These are phyloP conservation scores for Blastobotrys persicus DNA, from an alignment of 1,139 yeast genomes.

Conservation along the genomic window DNA sequence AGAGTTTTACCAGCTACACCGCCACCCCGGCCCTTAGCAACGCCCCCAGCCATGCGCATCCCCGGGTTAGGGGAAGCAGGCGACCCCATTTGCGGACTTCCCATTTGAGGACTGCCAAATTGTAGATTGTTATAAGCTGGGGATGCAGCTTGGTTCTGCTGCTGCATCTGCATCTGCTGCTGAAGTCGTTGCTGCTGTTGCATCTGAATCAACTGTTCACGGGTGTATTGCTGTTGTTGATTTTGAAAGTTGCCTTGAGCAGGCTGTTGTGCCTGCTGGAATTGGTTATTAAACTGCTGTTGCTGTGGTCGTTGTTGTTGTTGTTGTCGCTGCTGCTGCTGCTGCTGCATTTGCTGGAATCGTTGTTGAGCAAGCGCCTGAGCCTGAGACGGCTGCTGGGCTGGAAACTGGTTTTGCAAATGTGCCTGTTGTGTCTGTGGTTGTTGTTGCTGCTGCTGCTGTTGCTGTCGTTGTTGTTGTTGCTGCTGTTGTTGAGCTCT, in stretches of 20 bases:
- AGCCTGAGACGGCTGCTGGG: constrained; percentile 15
- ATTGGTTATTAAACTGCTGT: constrained; percentile 16
- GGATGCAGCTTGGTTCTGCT: constrained; percentile 2
- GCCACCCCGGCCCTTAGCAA: constrained; percentile 4
- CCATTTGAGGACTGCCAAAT: constrained; percentile 7
- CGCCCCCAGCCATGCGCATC: neutral
- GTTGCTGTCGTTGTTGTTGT: constrained; percentile 19
- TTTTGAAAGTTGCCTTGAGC: constrained; percentile 19
- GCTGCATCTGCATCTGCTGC: constrained; percentile 13
- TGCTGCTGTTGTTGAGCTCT: constrained; percentile 23
- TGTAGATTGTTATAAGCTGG: neutral
- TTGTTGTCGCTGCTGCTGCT: constrained; percentile 12
- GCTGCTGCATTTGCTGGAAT: constrained; percentile 15
- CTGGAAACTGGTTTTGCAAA: constrained; percentile 13
- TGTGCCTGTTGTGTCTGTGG: constrained; percentile 20
- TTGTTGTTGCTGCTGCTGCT: constrained; percentile 20
- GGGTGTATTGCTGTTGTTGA: constrained; percentile 15
- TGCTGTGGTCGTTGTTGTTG: constrained; percentile 10
- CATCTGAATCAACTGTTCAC: constrained; percentile 13
- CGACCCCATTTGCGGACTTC: constrained; percentile 2
- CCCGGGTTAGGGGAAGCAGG: neutral
- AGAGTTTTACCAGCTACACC: constrained; percentile 7
- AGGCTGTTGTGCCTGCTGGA: constrained; percentile 12
- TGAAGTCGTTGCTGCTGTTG: constrained; percentile 16
- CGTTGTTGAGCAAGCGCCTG: constrained; percentile 18